phyloP scores from a whole-genome alignment of 23 red algal species.

The Cyanidioschyzon merolae region DNA sequence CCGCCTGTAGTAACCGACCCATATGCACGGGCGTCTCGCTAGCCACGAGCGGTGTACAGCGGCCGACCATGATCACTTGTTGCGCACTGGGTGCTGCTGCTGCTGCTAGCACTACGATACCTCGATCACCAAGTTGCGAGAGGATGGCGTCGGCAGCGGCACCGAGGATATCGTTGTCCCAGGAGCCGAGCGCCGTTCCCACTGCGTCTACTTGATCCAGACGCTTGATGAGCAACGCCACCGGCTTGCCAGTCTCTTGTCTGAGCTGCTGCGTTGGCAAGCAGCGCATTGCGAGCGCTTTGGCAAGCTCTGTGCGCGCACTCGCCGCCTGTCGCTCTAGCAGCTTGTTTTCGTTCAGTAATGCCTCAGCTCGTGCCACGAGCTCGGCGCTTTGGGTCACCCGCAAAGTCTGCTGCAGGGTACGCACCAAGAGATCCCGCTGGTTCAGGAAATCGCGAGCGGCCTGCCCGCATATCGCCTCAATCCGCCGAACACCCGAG shows the following conservation, averaged over 20 bases:
- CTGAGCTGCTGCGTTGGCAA: not conserved
- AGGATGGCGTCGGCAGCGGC: conserved; percentile 32
- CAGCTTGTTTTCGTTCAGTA: conserved; percentile 42
- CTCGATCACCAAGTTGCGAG: conserved; percentile 23
- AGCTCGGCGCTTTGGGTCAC: not conserved
- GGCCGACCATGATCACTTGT: conserved; percentile 48
- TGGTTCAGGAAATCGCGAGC: conserved; percentile 39
- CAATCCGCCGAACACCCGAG: conserved; percentile 80
- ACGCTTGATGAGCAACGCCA: conserved; percentile 22
- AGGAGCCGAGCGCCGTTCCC: not conserved
- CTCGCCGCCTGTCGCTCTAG: conserved; percentile 20
- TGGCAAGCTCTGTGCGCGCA: conserved; percentile 33
- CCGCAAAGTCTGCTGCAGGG: conserved; percentile 42
- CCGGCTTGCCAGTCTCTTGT: not conserved
- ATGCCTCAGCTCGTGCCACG: conserved; percentile 23
- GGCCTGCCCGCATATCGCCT: conserved; percentile 71
- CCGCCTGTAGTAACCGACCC: conserved; percentile 51
- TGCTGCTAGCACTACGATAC: conserved; percentile 41
- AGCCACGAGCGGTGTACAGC: conserved; percentile 34
- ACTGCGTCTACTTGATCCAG: conserved; percentile 23
- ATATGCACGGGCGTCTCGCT: conserved; percentile 25
- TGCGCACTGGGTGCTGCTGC: conserved; percentile 23
- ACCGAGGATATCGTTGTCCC: conserved; percentile 50
- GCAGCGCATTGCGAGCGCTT: conserved; percentile 24
- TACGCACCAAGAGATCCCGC: conserved; percentile 47